Conservation (phyloP, 257 asterid species). For the Gynochthodes officinalis region DNA sequence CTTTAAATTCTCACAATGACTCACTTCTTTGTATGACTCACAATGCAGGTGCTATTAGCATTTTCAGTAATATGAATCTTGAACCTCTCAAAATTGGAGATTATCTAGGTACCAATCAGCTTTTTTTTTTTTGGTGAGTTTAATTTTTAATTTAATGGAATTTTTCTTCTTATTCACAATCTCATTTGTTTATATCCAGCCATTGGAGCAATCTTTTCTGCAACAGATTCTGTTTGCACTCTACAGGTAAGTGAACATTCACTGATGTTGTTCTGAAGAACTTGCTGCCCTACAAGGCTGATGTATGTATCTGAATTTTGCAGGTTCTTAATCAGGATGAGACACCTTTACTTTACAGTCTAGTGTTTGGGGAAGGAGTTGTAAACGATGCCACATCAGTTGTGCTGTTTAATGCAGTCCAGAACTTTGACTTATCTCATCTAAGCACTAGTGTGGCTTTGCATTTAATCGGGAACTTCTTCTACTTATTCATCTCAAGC, state of each 20-base stretch:
- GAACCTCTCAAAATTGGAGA: conserved; percentile 72
- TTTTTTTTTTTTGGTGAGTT: neutral
- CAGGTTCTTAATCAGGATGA: conserved; percentile 97
- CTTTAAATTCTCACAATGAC: neutral
- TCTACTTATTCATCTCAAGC: conserved; percentile 74
- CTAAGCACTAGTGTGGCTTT: conserved; percentile 53
- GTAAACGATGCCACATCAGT: conserved; percentile 98
- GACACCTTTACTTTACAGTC: conserved; percentile 93
- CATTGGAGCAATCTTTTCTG: conserved; percentile 94
- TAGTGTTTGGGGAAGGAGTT: conserved; percentile 98
- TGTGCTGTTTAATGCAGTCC: conserved; percentile 94
- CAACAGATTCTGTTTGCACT: conserved; percentile 99
- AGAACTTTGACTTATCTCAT: conserved; percentile 81
- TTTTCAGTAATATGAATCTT: conserved; percentile 63
- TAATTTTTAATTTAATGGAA: neutral
- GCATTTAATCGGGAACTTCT: conserved; percentile 69
- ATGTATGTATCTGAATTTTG: conserved; percentile 23
- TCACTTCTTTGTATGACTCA: conserved; percentile 4
- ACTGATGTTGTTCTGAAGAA: neutral
- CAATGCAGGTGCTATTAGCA: conserved; percentile 64
- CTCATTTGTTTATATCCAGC: conserved; percentile 47
- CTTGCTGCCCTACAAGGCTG: conserved; percentile 5
- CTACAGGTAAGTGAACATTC: conserved; percentile 58
- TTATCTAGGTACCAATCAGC: conserved; percentile 59
- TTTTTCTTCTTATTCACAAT: conserved; percentile 14